Conservation (phyloP, 208 protist species). For the Strigomonas oncopelti region DNA sequence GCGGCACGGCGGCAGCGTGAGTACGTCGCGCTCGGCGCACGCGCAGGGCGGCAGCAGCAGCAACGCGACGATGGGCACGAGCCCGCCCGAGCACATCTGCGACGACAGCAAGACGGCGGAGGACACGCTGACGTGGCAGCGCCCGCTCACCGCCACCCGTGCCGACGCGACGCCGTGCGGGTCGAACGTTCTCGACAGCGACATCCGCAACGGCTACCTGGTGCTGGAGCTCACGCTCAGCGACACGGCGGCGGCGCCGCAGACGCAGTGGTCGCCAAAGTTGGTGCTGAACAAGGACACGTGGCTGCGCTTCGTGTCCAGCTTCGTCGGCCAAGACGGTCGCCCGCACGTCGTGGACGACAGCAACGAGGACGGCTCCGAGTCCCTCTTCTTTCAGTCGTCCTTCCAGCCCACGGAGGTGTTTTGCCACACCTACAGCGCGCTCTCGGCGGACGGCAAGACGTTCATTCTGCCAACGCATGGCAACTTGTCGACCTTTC, state of each 20-base stretch:
- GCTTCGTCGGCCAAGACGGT: slow-evolving; percentile 55
- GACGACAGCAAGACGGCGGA: background rate
- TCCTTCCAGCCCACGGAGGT: slow-evolving; percentile 52
- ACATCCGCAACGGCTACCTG: slow-evolving; percentile 63
- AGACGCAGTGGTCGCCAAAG: slow-evolving; percentile 22
- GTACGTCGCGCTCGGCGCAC: background rate
- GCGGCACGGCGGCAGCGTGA: background rate
- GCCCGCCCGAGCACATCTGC: background rate
- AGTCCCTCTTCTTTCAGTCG: slow-evolving; percentile 33
- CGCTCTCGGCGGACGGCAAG: slow-evolving; percentile 52
- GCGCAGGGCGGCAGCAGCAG: background rate
- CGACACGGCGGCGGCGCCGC: slow-evolving; percentile 4
- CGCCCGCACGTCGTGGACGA: slow-evolving; percentile 18
- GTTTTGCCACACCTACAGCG: slow-evolving; percentile 60
- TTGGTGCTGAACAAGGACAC: slow-evolving; percentile 22
- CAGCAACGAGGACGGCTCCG: background rate
- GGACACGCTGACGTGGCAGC: background rate
- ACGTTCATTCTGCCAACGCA: slow-evolving; percentile 67
- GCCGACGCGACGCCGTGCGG: slow-evolving; percentile 45
- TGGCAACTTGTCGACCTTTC: slow-evolving; percentile 41
- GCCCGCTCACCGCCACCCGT: slow-evolving; percentile 13
- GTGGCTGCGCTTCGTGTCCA: slow-evolving; percentile 57
- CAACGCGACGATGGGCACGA: background rate
- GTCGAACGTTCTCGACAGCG: slow-evolving; percentile 72
- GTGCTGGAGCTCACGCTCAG: slow-evolving; percentile 59